Conservation (phyloP, 2,329 filamentous ascomycete species). For the Arthrobotrys musiformis region DNA sequence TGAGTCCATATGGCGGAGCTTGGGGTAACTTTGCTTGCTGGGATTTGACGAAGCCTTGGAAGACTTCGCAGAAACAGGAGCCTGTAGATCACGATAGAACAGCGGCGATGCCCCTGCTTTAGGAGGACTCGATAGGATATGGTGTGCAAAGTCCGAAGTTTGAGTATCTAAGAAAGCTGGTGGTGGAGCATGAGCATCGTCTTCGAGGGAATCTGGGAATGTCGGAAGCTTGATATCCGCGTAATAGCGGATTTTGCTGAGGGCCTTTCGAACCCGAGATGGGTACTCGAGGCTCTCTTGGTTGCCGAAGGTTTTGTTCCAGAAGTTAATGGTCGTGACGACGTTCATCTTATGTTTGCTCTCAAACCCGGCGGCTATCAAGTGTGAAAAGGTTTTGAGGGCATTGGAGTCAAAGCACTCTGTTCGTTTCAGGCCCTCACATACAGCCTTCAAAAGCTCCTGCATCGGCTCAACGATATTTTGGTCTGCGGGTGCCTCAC, state of each 20-base stretch:
- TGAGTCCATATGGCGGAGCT: conserved; percentile 75
- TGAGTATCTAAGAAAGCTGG: conserved; percentile 57
- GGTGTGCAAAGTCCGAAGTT: conserved; percentile 39
- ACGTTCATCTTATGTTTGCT: conserved; percentile 37
- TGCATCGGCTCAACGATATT: conserved; percentile 22
- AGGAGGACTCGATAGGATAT: conserved; percentile 35
- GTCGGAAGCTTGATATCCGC: conserved; percentile 67
- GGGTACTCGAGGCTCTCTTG: conserved; percentile 73
- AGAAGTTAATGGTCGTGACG: conserved; percentile 62
- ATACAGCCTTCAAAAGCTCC: conserved; percentile 24
- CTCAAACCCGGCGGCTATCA: conserved; percentile 42
- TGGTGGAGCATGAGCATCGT: conserved; percentile 62
- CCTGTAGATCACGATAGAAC: conserved; percentile 42
- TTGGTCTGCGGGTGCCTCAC: conserved; percentile 24
- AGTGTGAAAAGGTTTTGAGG: conserved; percentile 31
- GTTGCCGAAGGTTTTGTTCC: conserved; percentile 77
- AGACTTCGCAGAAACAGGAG: conserved; percentile 33
- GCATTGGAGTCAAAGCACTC: conserved; percentile 34
- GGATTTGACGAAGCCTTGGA: conserved; percentile 57
- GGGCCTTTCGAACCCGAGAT: conserved; percentile 70
- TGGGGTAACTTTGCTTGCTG: conserved; percentile 27
- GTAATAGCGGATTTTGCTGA: conserved; percentile 71
- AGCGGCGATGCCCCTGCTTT: conserved; percentile 37
- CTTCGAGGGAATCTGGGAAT: conserved; percentile 63
- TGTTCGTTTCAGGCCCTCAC: conserved; percentile 21